Conservation (phyloP, 495 filamentous ascomycete species). For the Beverwykella pulmonaria region DNA sequence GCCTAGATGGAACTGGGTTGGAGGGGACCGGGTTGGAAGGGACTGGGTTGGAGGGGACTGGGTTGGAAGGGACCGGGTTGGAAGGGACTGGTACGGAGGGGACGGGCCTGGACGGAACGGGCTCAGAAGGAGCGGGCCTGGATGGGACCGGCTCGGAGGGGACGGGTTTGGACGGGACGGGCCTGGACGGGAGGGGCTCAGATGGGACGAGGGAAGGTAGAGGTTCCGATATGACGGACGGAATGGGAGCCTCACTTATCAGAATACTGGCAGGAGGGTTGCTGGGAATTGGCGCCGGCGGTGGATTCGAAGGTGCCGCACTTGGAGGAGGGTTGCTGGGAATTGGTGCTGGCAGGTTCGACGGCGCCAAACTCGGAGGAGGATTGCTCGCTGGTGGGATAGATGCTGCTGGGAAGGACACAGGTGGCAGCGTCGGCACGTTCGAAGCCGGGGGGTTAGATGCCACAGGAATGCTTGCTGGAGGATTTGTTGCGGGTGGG, state of each 20-base stretch:
- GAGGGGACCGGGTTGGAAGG: too few species aligned
- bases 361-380: background rate
- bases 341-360: slow-evolving; percentile 8
- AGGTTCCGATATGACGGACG: too few species aligned
- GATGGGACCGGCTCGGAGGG: background rate
- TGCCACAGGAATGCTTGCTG: background rate
- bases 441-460: background rate
- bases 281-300: background rate
- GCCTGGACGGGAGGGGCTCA: too few species aligned
- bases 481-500: background rate
- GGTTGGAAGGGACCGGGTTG: background rate
- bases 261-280: background rate
- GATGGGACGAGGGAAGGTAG: too few species aligned
- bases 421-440: too few species aligned
- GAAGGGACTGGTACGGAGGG: background rate
- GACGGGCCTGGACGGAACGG: background rate
- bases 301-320: background rate
- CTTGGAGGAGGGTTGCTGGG: slow-evolving; percentile 5
- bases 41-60: too few species aligned
- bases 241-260: background rate
- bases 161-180: too few species aligned
- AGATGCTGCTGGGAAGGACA: background rate
- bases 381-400: background rate
- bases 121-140: background rate
- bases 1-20: too few species aligned